These are phyloP conservation scores for Avena atlantica DNA, from an alignment of 176 grass and related monocot genomes.

Conservation along the genomic window DNA sequence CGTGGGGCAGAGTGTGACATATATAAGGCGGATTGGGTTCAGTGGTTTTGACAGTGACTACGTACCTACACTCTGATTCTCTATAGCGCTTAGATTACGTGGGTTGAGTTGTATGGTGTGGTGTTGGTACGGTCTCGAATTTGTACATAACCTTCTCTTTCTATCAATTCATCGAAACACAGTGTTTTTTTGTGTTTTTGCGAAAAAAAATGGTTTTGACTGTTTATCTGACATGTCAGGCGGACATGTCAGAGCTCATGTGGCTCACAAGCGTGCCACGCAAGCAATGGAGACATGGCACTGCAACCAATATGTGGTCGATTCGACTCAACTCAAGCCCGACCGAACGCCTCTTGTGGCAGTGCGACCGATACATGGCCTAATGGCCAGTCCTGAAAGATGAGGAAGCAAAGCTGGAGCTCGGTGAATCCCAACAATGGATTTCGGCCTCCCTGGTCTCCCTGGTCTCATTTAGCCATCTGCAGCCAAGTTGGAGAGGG, in stretches of 20 bases:
- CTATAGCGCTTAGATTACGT: not conserved
- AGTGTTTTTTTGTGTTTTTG: not conserved
- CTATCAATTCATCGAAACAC: not conserved
- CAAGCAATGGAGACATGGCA: not conserved
- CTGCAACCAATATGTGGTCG: not conserved
- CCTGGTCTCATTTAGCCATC: not conserved
- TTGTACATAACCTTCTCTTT: constrained; percentile 5
- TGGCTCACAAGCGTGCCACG: not conserved
- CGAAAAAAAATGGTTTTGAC: not conserved
- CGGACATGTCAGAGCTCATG: not conserved
- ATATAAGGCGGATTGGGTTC: not conserved
- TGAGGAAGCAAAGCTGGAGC: not conserved
- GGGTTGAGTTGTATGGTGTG: not conserved
- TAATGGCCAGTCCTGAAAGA: not conserved
- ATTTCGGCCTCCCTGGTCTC: not conserved
- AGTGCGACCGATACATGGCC: not conserved
- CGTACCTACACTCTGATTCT: not conserved
- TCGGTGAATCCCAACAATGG: not conserved
- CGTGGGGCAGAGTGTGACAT: not conserved
- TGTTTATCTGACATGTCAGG: not conserved
- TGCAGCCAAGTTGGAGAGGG: not conserved
- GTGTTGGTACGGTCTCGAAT: not conserved
- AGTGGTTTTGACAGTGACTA: constrained; percentile 1
- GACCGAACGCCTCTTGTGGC: not conserved
- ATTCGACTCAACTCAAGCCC: not conserved